Percentiles rank a stretch among this genome's conserved stretches.
Conservation (phyloP, 345 rosid genomes). For the Camelina laxa region DNA sequence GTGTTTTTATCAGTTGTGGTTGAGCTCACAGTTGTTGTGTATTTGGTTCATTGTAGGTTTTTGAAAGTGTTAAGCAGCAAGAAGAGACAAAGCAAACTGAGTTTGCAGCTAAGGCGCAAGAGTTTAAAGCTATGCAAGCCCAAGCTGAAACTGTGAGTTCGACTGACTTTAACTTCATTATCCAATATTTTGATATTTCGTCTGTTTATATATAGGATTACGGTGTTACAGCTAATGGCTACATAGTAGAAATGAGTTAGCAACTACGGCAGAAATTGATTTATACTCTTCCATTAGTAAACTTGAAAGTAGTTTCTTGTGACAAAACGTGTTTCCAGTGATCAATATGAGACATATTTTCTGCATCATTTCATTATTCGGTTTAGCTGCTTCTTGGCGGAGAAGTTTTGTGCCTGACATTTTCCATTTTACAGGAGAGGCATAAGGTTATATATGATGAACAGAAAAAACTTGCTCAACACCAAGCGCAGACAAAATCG, state of each 20-base stretch:
- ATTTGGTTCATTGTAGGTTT: slow-evolving; percentile 53
- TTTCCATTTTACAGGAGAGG: slow-evolving; percentile 70
- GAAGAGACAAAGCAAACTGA: slow-evolving; percentile 84
- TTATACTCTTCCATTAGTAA: background rate
- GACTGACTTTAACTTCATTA: background rate
- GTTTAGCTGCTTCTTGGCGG: slow-evolving; percentile 19
- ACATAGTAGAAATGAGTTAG: background rate
- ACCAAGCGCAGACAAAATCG: slow-evolving; percentile 95
- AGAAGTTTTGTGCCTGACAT: slow-evolving; percentile 24
- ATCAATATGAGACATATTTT: slow-evolving; percentile 18
- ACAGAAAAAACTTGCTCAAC: slow-evolving; percentile 86
- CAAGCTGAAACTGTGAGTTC: slow-evolving; percentile 87
- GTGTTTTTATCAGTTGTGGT: background rate
- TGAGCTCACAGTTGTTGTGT: slow-evolving; percentile 15
- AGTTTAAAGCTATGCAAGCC: slow-evolving; percentile 87
- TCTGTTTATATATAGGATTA: background rate
- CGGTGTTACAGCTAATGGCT: slow-evolving; percentile 17
- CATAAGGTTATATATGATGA: slow-evolving; percentile 90
- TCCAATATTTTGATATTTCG: background rate
- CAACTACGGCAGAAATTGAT: background rate
- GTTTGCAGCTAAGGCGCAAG: slow-evolving; percentile 65
- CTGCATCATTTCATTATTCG: slow-evolving; percentile 16
- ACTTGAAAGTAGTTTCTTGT: slow-evolving; percentile 7
- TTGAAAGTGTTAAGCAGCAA: slow-evolving; percentile 74
- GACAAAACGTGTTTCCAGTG: slow-evolving; percentile 17